Conservation (phyloP, 2,329 filamentous ascomycete species). For the Neoscytalidium dimidiatum region DNA sequence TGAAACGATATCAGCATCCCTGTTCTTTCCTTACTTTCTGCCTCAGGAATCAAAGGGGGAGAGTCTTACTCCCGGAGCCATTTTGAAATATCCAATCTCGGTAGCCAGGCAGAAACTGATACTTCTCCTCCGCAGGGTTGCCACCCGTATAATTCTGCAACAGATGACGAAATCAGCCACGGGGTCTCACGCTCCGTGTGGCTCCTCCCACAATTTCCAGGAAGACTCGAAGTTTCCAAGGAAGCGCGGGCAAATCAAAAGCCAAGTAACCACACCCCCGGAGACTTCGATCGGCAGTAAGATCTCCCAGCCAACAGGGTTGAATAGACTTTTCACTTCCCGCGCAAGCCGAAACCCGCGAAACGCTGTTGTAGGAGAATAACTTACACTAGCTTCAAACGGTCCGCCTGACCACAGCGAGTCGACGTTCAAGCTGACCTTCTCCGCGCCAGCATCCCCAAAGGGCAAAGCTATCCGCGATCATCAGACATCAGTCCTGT, state of each 20-base stretch:
- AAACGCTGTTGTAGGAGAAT: neutral
- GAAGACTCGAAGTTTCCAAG: neutral
- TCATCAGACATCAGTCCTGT: too few species aligned
- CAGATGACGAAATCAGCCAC: neutral
- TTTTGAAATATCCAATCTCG: slow-evolving; percentile 52
- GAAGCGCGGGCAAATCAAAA: neutral
- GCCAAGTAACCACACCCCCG: neutral
- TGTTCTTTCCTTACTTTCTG: neutral
- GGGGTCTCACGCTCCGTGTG: neutral
- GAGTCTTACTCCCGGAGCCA: slow-evolving; percentile 28
- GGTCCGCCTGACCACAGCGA: slow-evolving; percentile 55
- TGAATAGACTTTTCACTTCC: neutral
- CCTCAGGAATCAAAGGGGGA: neutral
- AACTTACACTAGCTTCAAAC: slow-evolving; percentile 43
- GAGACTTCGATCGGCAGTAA: neutral
- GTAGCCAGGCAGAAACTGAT: slow-evolving; percentile 43
- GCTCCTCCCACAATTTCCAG: neutral
- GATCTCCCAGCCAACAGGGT: neutral
- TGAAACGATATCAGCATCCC: slow-evolving; percentile 29
- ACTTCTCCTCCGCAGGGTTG: slow-evolving; percentile 43
- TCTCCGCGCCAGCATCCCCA: slow-evolving; percentile 46
- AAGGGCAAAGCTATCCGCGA: slow-evolving; percentile 42
- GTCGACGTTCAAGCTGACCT: slow-evolving; percentile 51
- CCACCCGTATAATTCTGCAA: slow-evolving; percentile 49
- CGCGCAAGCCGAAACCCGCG: too few species aligned